Percentiles rank a stretch among this genome's conserved stretches.
phyloP scores from a whole-genome alignment of 345 rosid genomes.

The Bruguiera sexangula region DNA sequence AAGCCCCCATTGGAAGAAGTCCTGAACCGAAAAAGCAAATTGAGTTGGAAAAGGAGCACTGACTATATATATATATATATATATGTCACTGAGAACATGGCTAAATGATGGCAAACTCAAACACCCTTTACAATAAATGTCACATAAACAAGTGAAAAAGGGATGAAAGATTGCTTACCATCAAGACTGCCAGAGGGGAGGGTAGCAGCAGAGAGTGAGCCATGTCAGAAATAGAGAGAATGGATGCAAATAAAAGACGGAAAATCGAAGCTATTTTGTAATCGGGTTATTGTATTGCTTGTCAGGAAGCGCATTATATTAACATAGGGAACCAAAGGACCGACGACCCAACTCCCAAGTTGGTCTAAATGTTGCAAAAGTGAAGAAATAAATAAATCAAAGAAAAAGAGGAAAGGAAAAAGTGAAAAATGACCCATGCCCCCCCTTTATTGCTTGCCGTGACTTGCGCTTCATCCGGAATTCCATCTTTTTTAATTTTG shows the following conservation, averaged over 20 bases:
- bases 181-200: constrained; percentile 28
- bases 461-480: background rate
- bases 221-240: constrained; percentile 14
- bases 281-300: background rate
- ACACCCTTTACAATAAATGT: background rate
- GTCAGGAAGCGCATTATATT: background rate
- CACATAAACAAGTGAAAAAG: background rate
- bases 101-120: no score
- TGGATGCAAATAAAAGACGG: constrained; percentile 10
- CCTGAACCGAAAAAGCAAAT: constrained; percentile 26
- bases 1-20: constrained; percentile 65
- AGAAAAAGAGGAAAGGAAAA: background rate
- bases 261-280: constrained; percentile 21
- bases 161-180: constrained; percentile 20
- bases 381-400: background rate
- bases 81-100: no score
- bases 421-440: background rate
- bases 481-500: no score
- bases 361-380: background rate
- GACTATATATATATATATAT: no score
- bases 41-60: no score
- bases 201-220: constrained; percentile 8
- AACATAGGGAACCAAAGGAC: constrained; percentile 2
- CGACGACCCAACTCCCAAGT: background rate
- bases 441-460: background rate